Evolutionary conservation across 495 filamentous ascomycete species (phyloP).

Genomic region (Tetracladium setigerum): DNA sequence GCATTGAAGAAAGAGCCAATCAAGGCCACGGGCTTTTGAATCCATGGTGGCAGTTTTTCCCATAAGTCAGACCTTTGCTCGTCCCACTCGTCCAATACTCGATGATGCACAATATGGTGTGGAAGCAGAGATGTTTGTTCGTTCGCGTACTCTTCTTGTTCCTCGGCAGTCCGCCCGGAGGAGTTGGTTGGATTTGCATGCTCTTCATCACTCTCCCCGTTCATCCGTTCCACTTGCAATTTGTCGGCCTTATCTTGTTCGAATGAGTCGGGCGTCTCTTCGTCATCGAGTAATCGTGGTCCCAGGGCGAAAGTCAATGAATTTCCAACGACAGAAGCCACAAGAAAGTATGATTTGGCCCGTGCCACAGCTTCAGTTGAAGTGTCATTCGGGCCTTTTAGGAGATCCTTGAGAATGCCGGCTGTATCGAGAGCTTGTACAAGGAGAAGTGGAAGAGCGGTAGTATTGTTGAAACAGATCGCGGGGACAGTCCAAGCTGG

Average conservation of each 20-base stretch:
- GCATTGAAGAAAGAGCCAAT: conserved; percentile 50
- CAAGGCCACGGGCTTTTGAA: conserved; percentile 32
- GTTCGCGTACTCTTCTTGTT: conserved; percentile 27
- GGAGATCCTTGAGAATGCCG: conserved; percentile 47
- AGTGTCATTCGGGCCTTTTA: conserved; percentile 38
- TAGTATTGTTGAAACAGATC: conserved; percentile 69
- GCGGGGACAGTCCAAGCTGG: conserved; percentile 58
- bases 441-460: conserved; percentile 58
- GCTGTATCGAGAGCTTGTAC: conserved; percentile 55
- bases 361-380: conserved; percentile 45
- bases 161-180: conserved; percentile 17
- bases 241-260: conserved; percentile 23
- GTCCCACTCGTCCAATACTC: not conserved
- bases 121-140: conserved; percentile 47
- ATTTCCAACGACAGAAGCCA: conserved; percentile 33
- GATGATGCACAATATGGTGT: not conserved
- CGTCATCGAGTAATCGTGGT: conserved; percentile 44
- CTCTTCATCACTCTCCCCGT: conserved; percentile 22
- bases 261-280: conserved; percentile 28
- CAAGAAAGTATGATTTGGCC: conserved; percentile 67
- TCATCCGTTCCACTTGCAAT: conserved; percentile 11
- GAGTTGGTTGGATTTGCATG: conserved; percentile 11
- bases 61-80: conserved; percentile 15
- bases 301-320: conserved; percentile 50
- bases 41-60: conserved; percentile 25